Conservation (phyloP, 2,329 filamentous ascomycete genomes). For the Diaporthe caulivora region DNA sequence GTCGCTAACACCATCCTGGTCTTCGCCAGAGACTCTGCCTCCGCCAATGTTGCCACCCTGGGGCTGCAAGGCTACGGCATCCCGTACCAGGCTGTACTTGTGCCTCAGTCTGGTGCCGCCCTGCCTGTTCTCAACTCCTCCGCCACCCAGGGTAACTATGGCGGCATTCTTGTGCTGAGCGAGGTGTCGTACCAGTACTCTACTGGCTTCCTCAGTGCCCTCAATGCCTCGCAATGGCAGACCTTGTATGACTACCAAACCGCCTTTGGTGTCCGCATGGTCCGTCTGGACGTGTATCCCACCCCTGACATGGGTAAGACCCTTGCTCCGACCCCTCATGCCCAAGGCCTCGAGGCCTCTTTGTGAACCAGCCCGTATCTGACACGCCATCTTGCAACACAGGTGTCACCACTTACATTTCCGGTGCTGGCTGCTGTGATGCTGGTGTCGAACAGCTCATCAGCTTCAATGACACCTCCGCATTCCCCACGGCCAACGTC, state of each 20-base stretch:
- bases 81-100: conserved; percentile 65
- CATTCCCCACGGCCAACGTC: conserved; percentile 67
- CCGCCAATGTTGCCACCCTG: conserved; percentile 61
- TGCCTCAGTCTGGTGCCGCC: conserved; percentile 63
- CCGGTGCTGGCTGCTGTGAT: conserved; percentile 58
- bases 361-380: background rate
- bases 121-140: conserved; percentile 66
- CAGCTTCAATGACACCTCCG: conserved; percentile 64
- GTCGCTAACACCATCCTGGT: conserved; percentile 65
- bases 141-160: conserved; percentile 65
- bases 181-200: conserved; percentile 68
- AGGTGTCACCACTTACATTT: conserved; percentile 43
- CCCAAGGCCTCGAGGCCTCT: too few species aligned
- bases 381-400: background rate
- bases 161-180: conserved; percentile 67
- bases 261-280: conserved; percentile 70
- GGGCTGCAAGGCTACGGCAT: conserved; percentile 73
- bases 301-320: conserved; percentile 60
- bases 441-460: conserved; percentile 63
- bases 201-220: conserved; percentile 60
- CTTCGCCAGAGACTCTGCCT: conserved; percentile 63
- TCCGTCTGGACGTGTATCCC: conserved; percentile 70
- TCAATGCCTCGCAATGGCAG: conserved; percentile 69
- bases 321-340: conserved; percentile 44
- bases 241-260: conserved; percentile 69